Base-by-base conservation (phyloP, 2,329 filamentous ascomycete species). In the Diaporthe humulicola region DNA sequence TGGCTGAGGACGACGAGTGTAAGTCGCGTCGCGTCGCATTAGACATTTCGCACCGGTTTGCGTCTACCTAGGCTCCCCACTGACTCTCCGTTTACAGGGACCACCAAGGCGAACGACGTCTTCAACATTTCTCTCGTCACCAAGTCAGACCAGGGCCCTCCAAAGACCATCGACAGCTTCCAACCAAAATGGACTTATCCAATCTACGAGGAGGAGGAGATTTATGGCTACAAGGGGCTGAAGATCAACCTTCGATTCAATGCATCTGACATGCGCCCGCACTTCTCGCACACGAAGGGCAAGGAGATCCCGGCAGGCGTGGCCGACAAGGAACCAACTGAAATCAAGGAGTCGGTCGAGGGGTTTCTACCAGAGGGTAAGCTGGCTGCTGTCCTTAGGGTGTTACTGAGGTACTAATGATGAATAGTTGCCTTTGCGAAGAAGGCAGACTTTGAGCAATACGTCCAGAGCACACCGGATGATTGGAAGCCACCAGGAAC, bases 141-240 rank as follows among this genome's bases (percentile, higher is more conserved):
- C 54, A 87, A 89, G 15, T 84, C 86, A 8, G 83, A 86, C 25
- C 84, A 84, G 10, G 86, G 87, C 77, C 56, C 69, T 40, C 81
- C 89, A 67, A 90, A 90, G 79, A 90, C 88, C 42, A 85, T 93
- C 78, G 88, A 90, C 36, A 89, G 90, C 38, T 98, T 99, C 83
- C 89, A 94, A 76, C 97, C 97, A 0, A 90, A 91, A 81, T 97
- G 96, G 83, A 98, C 96, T 25, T 98, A 98, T 83, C 88, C 95
- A 1, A 93, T 99, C 77, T 98, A 98, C 79, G 95, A 95, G 80
- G 93, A 98, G n/a, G 93, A 97, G 12, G 95, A 99, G 84, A 90
- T 98, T 77, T 96, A 98, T 79, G 96, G 96, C 50, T 98, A 98
- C 87, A 93, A 95, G 82, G 91, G 92, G 71, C 89, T 98, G 73